A percentile compares a stretch with the other conserved stretches of the same genome.
Conservation (phyloP, 2,329 filamentous ascomycete genomes). For the Pseudogymnoascus sp. region DNA sequence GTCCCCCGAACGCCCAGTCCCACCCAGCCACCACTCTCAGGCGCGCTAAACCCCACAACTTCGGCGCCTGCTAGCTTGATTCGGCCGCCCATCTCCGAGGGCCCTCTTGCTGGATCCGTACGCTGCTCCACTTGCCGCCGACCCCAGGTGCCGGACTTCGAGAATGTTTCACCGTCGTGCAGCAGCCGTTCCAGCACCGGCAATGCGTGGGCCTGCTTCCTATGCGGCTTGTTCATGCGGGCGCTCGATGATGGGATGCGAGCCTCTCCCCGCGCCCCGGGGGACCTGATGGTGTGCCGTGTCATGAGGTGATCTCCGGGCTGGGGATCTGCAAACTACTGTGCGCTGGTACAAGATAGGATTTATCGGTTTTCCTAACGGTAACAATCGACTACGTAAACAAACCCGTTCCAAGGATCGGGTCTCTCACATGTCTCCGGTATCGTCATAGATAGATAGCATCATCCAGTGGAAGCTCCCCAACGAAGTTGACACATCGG, state of each 20-base stretch:
- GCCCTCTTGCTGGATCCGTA: neutral
- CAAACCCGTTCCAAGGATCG: neutral
- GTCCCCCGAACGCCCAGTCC: neutral
- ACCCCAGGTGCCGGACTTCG: constrained; percentile 4
- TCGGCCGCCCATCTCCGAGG: constrained; percentile 6
- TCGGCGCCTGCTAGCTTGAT: constrained; percentile 7
- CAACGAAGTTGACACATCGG: neutral
- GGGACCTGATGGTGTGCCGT: constrained; percentile 3
- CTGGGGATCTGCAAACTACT: neutral
- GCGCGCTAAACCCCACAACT: constrained; percentile 8
- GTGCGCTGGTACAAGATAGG: neutral
- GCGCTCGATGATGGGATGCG: neutral
- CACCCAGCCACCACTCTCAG: neutral
- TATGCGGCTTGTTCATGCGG: neutral
- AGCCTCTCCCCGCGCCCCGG: neutral
- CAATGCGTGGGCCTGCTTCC: constrained; percentile 1
- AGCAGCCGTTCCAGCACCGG: neutral
- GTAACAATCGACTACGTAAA: constrained; percentile 2
- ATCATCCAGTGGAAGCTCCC: neutral
- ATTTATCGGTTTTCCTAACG: neutral
- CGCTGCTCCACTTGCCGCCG: neutral
- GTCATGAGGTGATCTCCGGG: constrained; percentile 2
- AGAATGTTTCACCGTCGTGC: constrained; percentile 4
- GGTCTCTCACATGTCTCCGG: constrained; percentile 1
- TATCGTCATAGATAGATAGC: neutral